Percentiles rank a stretch among this genome's conserved stretches.
Evolutionary conservation across 345 rosid species (phyloP).

Genomic region (Lumnitzera racemosa): DNA sequence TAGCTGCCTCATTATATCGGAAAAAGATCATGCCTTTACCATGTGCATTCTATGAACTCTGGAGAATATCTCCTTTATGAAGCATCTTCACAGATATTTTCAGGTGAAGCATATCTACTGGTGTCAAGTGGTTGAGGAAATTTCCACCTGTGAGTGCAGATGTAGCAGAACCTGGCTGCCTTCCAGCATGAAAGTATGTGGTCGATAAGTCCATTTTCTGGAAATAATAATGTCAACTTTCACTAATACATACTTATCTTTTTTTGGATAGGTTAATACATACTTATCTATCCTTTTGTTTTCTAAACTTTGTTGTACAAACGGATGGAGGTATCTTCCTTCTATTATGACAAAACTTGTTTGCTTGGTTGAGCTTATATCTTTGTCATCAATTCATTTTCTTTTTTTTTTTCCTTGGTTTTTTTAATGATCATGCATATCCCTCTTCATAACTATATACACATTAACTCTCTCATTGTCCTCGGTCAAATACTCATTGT

Average conservation of each 20-base stretch:
- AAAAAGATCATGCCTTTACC: not conserved
- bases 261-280: no score
- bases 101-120: constrained; percentile 97
- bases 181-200: constrained; percentile 75
- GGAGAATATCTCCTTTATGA: not conserved
- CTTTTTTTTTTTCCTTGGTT: no score
- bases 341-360: no score
- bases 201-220: constrained; percentile 1
- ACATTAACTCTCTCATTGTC: no score
- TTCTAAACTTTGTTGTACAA: no score
- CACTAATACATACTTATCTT: not conserved
- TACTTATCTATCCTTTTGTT: not conserved
- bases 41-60: not conserved
- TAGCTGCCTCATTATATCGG: not conserved
- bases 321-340: no score
- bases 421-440: no score
- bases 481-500: no score
- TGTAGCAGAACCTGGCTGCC: constrained; percentile 80
- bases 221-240: constrained; percentile 2
- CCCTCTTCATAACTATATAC: no score
- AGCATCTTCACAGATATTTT: constrained; percentile 7
- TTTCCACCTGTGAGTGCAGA: constrained; percentile 82
- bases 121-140: constrained; percentile 61
- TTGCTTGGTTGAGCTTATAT: no score
- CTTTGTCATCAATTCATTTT: no score